A percentile compares a stretch with the other conserved stretches of the same genome.
phyloP scores from a whole-genome alignment of 129 eudicot genomes.

The Arctium minus region DNA sequence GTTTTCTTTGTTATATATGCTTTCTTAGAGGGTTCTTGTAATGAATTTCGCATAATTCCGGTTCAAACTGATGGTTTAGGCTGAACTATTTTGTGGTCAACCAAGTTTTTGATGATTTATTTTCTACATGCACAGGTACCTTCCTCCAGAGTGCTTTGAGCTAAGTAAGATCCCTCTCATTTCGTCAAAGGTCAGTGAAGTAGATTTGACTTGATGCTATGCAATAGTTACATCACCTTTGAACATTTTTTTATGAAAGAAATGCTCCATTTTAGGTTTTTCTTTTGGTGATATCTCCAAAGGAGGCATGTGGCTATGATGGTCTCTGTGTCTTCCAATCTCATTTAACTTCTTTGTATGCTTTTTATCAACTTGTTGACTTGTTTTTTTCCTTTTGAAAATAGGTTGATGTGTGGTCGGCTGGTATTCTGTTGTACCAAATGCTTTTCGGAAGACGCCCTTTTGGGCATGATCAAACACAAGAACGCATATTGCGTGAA shows the following conservation, averaged over 20 bases:
- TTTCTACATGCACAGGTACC: conserved; percentile 59
- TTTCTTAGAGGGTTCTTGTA: neutral
- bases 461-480: conserved; percentile 96
- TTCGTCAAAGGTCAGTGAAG: conserved; percentile 77
- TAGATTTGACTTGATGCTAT: neutral
- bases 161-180: conserved; percentile 82
- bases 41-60: neutral
- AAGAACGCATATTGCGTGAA: conserved; percentile 94
- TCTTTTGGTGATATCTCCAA: neutral
- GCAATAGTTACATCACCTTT: conserved; percentile 5
- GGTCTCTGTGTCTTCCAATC: neutral
- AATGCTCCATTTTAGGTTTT: neutral
- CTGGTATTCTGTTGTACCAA: conserved; percentile 86
- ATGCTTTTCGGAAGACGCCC: conserved; percentile 97
- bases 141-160: conserved; percentile 99
- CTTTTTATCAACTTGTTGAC: neutral
- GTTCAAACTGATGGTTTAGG: neutral
- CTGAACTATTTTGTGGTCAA: neutral
- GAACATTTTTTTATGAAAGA: neutral
- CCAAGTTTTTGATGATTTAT: conserved; percentile 1
- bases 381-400: conserved; percentile 12
- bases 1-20: neutral
- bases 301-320: neutral
- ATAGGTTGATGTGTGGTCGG: conserved; percentile 99
- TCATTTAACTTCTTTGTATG: neutral